These are phyloP conservation scores for Linum usitatissimum DNA, from an alignment of 345 rosid genomes.

Conservation along the genomic window DNA sequence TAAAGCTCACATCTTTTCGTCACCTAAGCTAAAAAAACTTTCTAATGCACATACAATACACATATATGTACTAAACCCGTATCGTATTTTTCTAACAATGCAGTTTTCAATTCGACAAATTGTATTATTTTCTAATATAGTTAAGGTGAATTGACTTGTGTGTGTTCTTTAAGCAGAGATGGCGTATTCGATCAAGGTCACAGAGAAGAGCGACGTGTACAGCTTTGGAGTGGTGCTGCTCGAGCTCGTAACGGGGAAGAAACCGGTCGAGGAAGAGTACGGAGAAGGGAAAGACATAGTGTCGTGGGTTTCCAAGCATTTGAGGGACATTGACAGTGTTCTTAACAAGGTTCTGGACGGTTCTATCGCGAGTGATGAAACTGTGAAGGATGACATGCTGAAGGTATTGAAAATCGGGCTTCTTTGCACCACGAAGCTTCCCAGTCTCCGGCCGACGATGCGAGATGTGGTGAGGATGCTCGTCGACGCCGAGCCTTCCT, in stretches of 20 bases:
- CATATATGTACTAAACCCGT: too few species aligned
- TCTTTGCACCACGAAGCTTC: slow-evolving; percentile 75
- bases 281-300: slow-evolving; percentile 80
- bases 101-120: slow-evolving; percentile 1
- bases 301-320: slow-evolving; percentile 51
- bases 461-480: slow-evolving; percentile 76
- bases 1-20: background rate
- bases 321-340: slow-evolving; percentile 36
- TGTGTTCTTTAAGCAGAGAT: slow-evolving; percentile 38
- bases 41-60: too few species aligned
- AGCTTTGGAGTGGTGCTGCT: slow-evolving; percentile 83
- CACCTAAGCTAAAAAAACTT: too few species aligned
- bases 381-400: slow-evolving; percentile 46
- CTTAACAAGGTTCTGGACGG: slow-evolving; percentile 38
- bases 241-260: slow-evolving; percentile 48
- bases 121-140: too few species aligned
- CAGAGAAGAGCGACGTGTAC: slow-evolving; percentile 72
- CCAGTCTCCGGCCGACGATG: slow-evolving; percentile 64
- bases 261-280: slow-evolving; percentile 53
- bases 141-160: too few species aligned
- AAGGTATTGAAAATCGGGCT: slow-evolving; percentile 58
- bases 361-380: slow-evolving; percentile 21
- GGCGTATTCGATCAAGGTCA: slow-evolving; percentile 60
- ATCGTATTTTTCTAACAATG: too few species aligned
- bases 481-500: slow-evolving; percentile 49